A percentile compares a stretch with the other conserved stretches of the same genome.
Conservation (phyloP, 1,139 yeast species). For the Wickerhamiella pararugosa region DNA sequence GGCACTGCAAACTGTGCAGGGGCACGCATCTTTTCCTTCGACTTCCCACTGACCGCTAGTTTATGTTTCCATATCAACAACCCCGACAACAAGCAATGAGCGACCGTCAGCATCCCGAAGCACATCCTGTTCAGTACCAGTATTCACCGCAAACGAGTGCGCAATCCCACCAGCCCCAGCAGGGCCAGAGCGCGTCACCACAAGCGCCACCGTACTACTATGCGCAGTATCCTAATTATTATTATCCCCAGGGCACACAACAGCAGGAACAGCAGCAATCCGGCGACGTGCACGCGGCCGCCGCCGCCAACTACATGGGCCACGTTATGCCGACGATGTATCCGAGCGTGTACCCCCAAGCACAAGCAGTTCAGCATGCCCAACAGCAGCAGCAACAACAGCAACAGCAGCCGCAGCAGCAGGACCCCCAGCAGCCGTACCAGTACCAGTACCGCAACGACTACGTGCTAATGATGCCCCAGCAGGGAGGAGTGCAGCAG, state of each 20-base stretch:
- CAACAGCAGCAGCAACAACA: constrained; percentile 10
- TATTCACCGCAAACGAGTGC: constrained; percentile 1
- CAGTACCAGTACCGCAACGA: constrained; percentile 10
- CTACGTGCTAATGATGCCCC: constrained; percentile 11
- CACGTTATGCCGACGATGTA: constrained; percentile 6
- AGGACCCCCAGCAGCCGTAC: constrained; percentile 7
- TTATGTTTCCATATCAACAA: constrained; percentile 4
- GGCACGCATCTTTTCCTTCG: too few species aligned
- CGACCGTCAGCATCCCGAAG: too few species aligned
- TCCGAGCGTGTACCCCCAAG: constrained; percentile 3
- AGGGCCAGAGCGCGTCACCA: background rate
- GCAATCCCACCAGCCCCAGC: background rate
- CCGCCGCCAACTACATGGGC: constrained; percentile 5
- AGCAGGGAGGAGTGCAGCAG: constrained; percentile 4
- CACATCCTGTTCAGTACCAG: background rate
- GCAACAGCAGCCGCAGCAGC: constrained; percentile 10
- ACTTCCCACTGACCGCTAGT: too few species aligned
- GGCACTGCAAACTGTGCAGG: too few species aligned
- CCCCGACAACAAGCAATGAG: too few species aligned
- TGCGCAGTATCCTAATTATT: background rate
- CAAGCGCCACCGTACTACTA: background rate
- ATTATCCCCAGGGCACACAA: constrained; percentile 10
- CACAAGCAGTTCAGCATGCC: constrained; percentile 13
- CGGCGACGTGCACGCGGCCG: constrained; percentile 3
- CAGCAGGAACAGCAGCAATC: constrained; percentile 9